Evolutionary conservation across 2,329 filamentous ascomycete genomes (phyloP), one percentile per base, ranked within the genome.

Genomic region (Polychaeton citri): DNA sequence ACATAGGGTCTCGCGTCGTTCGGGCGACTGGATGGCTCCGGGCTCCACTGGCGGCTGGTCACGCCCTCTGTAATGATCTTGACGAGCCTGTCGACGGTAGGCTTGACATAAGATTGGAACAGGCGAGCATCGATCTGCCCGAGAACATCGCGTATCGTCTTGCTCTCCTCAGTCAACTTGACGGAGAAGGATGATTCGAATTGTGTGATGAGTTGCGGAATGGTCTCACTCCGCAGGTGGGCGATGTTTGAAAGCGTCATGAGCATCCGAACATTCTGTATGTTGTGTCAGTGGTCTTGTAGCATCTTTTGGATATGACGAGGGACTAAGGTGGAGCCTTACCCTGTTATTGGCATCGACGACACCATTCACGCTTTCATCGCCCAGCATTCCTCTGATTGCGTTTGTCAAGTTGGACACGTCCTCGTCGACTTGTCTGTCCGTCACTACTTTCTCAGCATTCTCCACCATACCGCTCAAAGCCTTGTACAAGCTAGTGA

Each of bases 381-480:
- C 50, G 67, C 24, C 24, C 12, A 15, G 12, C 4, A 28, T 28
- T 10, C 24, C 24, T 28, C 24, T 10, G 4, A 28, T 28, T 5
- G 24, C 15, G 24, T 15, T 28, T 12, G 24, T 28, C 24, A 28
- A 7, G 4, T 12, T 17, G 30, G 13, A 16, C 12, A 16, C 65
- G 38, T 69, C 66, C 38, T 66, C 66, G 6, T 65, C 63, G 16
- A 63, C 62, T 32, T 79, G 76, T 19, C 39, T 35, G 1, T 73
- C 64, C 46, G 74, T 76, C 46, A 77, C 74, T 10, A 76, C 58
- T 38, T 76, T 76, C 60, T 96, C 86, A 3, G 90, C 88, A 58
- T 94, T 96, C 60, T 96, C 90, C 1, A 98, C 86, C 76, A 98
- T 88, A 16, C 88, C 90, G 49, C 84, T 92, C 24, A 98, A 64